A percentile compares a stretch with the other conserved stretches of the same genome.
Conservation (phyloP, 2,329 filamentous ascomycete genomes). For the Sporothrix mexicana region DNA sequence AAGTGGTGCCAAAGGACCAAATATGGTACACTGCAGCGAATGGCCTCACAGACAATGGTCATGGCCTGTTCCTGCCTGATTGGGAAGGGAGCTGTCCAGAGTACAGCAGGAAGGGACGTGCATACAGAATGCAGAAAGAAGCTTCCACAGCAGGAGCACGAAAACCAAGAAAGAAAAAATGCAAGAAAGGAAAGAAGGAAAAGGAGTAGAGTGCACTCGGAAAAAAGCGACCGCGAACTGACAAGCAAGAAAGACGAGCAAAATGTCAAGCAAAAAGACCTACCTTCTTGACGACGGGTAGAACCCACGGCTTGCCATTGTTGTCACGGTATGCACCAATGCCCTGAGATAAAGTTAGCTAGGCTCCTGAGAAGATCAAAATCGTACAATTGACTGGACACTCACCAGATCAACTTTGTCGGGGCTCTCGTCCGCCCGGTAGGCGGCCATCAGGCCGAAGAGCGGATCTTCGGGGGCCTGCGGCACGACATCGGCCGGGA, state of each 20-base stretch:
- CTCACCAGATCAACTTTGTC: conserved; percentile 92
- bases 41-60: conserved; percentile 34
- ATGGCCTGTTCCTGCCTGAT: conserved; percentile 28
- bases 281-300: conserved; percentile 97
- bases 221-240: conserved; percentile 8
- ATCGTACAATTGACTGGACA: conserved; percentile 17
- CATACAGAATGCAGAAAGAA: conserved; percentile 25
- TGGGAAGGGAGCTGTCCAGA: conserved; percentile 26
- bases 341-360: conserved; percentile 50
- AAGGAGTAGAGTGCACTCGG: background rate
- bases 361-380: background rate
- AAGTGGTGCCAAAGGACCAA: background rate
- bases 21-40: conserved; percentile 31
- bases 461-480: conserved; percentile 94
- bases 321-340: conserved; percentile 95
- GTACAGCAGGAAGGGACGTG: conserved; percentile 25
- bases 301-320: conserved; percentile 94
- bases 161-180: conserved; percentile 20
- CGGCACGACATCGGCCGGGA: conserved; percentile 77
- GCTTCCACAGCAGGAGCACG: conserved; percentile 8
- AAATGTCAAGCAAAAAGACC: conserved; percentile 39
- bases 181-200: background rate
- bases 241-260: background rate
- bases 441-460: conserved; percentile 90
- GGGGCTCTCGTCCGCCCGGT: conserved; percentile 73